Conservation (phyloP, 78 protist species). For the slime mould (Dictyostelium discoideum) region DNA sequence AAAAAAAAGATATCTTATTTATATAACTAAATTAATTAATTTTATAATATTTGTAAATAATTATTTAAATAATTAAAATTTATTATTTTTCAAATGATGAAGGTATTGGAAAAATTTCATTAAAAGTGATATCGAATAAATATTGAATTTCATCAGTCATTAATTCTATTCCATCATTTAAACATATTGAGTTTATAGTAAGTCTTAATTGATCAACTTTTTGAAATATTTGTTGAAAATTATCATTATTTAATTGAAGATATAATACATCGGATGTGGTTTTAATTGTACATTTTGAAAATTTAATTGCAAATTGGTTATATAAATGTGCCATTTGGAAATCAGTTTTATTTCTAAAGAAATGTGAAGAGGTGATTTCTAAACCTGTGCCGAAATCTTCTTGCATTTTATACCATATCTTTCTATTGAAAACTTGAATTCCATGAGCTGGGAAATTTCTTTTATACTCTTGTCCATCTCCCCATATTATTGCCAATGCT, state of each 20-base stretch:
- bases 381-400: neutral
- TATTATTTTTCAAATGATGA: too few species aligned
- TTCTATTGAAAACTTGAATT: slow-evolving; percentile 2
- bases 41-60: too few species aligned
- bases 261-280: too few species aligned
- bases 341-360: neutral
- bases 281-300: neutral
- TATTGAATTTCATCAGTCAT: neutral
- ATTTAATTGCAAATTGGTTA: neutral
- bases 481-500: neutral
- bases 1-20: too few species aligned
- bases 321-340: neutral
- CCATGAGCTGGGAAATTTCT: neutral
- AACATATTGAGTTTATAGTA: neutral
- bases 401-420: neutral
- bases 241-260: neutral
- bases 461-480: neutral
- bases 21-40: too few species aligned
- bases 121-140: too few species aligned
- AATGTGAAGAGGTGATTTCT: neutral
- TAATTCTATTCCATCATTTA: neutral
- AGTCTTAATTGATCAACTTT: neutral
- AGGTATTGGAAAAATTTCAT: too few species aligned
- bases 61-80: too few species aligned
- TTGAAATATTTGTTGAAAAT: too few species aligned